These are phyloP conservation scores for Aegilops bicornis DNA, from an alignment of 176 grass and related monocot genomes.

Conservation along the genomic window DNA sequence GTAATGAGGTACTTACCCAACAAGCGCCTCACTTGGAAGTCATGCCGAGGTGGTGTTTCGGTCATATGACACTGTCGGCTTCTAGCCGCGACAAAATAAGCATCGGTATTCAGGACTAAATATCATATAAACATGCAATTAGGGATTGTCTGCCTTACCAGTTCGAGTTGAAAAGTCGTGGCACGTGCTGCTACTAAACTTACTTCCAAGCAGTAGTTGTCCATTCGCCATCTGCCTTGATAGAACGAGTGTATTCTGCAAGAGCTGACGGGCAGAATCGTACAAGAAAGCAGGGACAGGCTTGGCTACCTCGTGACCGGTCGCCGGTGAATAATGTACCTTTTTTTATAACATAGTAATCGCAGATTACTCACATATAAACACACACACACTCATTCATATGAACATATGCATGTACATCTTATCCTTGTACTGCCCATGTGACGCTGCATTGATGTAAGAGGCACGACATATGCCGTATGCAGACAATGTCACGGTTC, in stretches of 20 bases:
- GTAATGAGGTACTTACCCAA: no score
- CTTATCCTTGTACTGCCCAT: neutral
- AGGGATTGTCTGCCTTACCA: neutral
- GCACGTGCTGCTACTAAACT: neutral
- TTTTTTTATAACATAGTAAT: no score
- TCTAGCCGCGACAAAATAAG: no score
- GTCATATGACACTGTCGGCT: neutral
- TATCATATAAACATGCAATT: neutral
- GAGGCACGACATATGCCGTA: neutral
- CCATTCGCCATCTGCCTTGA: neutral
- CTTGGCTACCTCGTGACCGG: neutral
- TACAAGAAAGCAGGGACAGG: neutral
- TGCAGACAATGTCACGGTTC: neutral
- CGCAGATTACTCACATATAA: no score
- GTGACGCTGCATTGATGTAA: neutral
- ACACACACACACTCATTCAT: no score
- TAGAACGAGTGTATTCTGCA: neutral
- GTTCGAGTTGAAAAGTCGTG: neutral
- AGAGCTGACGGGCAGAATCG: neutral
- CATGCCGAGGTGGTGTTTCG: neutral
- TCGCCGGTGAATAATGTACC: neutral
- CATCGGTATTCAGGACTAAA: neutral
- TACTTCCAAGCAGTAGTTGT: neutral
- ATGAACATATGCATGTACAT: no score
- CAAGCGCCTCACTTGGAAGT: neutral